A percentile compares a stretch with the other conserved stretches of the same genome.
These are phyloP conservation scores for Boletus subcaerulescens DNA, from an alignment of 768 basidiomycete genomes.

Conservation along the genomic window DNA sequence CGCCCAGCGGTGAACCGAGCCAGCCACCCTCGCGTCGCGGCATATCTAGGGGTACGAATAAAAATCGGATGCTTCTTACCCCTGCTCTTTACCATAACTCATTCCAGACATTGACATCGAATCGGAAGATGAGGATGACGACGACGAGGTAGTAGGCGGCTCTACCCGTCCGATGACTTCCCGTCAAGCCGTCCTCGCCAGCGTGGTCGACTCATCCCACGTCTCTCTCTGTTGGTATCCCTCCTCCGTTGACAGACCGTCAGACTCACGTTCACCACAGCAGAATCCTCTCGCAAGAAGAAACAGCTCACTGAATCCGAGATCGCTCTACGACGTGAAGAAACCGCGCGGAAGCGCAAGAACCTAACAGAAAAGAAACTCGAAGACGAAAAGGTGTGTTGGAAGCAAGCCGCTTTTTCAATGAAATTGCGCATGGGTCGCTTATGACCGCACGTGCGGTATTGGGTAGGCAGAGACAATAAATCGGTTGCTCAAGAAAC, in stretches of 20 bases:
- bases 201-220: constrained; percentile 65
- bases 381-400: constrained; percentile 48
- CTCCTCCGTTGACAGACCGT: background rate
- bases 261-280: background rate
- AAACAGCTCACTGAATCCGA: constrained; percentile 70
- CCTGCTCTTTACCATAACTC: background rate
- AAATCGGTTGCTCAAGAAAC: constrained; percentile 85
- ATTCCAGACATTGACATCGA: constrained; percentile 39
- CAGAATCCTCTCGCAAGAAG: constrained; percentile 35
- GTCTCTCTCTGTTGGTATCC: constrained; percentile 52
- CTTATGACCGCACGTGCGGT: background rate
- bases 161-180: constrained; percentile 46
- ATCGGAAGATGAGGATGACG: constrained; percentile 40
- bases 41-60: constrained; percentile 21
- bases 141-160: constrained; percentile 38
- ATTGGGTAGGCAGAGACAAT: constrained; percentile 73
- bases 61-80: background rate
- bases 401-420: background rate
- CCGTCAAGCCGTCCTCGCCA: constrained; percentile 69
- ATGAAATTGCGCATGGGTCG: too few relatives aligned
- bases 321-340: constrained; percentile 70
- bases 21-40: constrained; percentile 26
- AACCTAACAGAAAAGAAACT: constrained; percentile 42
- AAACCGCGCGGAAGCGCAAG: constrained; percentile 78
- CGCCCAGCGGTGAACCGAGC: constrained; percentile 23